Conservation (phyloP, 208 protist genomes). For the Leishmania braziliensis region DNA sequence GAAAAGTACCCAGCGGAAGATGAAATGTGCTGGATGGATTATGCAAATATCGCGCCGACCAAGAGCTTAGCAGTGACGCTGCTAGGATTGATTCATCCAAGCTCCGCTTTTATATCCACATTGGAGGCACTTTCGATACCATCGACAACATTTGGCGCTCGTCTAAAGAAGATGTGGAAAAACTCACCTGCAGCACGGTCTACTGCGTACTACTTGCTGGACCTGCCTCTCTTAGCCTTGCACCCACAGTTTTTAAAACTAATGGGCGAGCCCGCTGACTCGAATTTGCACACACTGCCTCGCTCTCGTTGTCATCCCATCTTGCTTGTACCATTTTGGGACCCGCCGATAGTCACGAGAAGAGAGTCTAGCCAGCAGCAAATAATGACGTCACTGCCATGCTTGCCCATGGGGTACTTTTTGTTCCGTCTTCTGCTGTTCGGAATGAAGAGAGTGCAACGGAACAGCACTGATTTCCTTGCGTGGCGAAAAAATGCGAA, state of each 20-base stretch:
- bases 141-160: conserved; percentile 43
- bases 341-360: conserved; percentile 74
- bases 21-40: conserved; percentile 76
- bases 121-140: conserved; percentile 72
- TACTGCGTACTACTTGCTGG: conserved; percentile 30
- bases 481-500: background rate
- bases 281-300: conserved; percentile 58
- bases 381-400: conserved; percentile 73
- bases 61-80: conserved; percentile 52
- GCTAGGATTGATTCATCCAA: conserved; percentile 69
- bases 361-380: conserved; percentile 55
- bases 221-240: conserved; percentile 67
- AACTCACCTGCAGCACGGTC: conserved; percentile 18
- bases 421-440: conserved; percentile 70
- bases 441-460: conserved; percentile 32
- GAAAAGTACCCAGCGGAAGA: conserved; percentile 17
- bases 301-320: conserved; percentile 52
- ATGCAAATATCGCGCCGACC: conserved; percentile 66
- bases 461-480: conserved; percentile 11
- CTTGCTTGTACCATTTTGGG: conserved; percentile 82
- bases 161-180: conserved; percentile 64
- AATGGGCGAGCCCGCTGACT: conserved; percentile 50
- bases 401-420: conserved; percentile 79
- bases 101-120: conserved; percentile 53
- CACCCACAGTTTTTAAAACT: conserved; percentile 61